Evolutionary conservation across 179 eudicot genomes (phyloP), one percentile per base, ranked within the genome.

Genomic region (Monotropa hypopitys): DNA sequence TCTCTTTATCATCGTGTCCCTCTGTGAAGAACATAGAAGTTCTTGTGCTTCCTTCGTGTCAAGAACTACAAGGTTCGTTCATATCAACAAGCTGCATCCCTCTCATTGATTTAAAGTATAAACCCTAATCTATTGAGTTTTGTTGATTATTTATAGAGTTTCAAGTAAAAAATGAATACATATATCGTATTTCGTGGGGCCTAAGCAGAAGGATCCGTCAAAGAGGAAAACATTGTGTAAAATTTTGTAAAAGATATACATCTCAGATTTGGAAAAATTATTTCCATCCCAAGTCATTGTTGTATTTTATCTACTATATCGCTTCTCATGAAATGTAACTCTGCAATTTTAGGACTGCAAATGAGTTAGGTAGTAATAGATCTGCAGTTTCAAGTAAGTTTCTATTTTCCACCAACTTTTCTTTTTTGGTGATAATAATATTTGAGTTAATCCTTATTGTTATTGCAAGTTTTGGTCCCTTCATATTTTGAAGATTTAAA

Each of bases 191-290:
- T n/a, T n/a, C n/a, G n/a, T n/a, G n/a, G n/a, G n/a, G n/a, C n/a
- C n/a, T n/a, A n/a, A n/a, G n/a, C n/a, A n/a, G n/a, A n/a, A n/a
- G n/a, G n/a, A n/a, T n/a, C n/a, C n/a, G n/a, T n/a, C n/a, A n/a
- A n/a, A n/a, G n/a, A n/a, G n/a, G n/a, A n/a, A n/a, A n/a, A n/a
- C n/a, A n/a, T n/a, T n/a, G n/a, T n/a, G n/a, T n/a, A n/a, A n/a
- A n/a, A n/a, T n/a, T 77, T 81, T 70, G 84, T 95, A 20, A 93
- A 89, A 84, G 97, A 91, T 56, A 83, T 95, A 56, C 99, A 95
- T 85, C 30, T 82, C 32, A 88, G 92, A 96, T 86, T 75, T 23
- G 70, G 30, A 45, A 50, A 28, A 33, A 5, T 53, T 53, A 30
- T 51, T 54, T 33, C 35, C 20, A 20, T 18, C 47, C n/a, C 47